Base-by-base conservation (phyloP, 176 grass and related monocot species). In the Bromus sterilis region DNA sequence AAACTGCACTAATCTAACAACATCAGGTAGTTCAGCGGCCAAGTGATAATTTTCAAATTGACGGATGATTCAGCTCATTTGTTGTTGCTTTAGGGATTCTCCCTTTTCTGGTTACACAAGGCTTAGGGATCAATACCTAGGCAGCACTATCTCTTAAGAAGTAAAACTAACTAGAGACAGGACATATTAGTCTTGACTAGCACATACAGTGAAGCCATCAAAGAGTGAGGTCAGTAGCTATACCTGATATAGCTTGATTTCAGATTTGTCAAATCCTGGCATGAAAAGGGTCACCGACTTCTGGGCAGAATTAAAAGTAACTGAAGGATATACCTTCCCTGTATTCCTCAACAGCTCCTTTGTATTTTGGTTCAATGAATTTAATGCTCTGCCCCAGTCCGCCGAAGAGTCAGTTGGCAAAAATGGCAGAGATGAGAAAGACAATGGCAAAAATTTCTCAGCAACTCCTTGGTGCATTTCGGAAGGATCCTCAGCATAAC, bases 181-280 rank as follows among this genome's bases (percentile, higher is more conserved):
- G 44, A 3, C 73, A 51, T 51, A 15, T 1, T 62, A 61, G 3
- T 61, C 40, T 64, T 65, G 24, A 34, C 18, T 35, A 32, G 24
- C 18, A 41, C 33, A 63, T 65, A 39, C 3, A 78, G 25, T 21
- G 21, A 59, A 73, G 18, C 26, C 6, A 33, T 78, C 5, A 69
- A 20, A 69, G 7, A 69, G 39, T 25, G 11, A 40, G 39, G 74
- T 41, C 13, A 66, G 33, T 60, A 24, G 62, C 41, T 85, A 73
- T 91, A 95, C 93, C 82, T 95, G 93, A 72, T 89, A 98, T 74
- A 98, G 76, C 77, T 98, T 91, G 76, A 98, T 91, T 62, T 95
- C 93, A 58, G 96, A 89, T 34, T 98, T 98, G 33, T 93, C 90
- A 86, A 98, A 98, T 18, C 93, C 96, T 33, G 96, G 90, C 90